Evolutionary conservation across 331 rosid species (phyloP), one percentile per base, ranked within the genome.

Genomic region (Quercus tomentella): DNA sequence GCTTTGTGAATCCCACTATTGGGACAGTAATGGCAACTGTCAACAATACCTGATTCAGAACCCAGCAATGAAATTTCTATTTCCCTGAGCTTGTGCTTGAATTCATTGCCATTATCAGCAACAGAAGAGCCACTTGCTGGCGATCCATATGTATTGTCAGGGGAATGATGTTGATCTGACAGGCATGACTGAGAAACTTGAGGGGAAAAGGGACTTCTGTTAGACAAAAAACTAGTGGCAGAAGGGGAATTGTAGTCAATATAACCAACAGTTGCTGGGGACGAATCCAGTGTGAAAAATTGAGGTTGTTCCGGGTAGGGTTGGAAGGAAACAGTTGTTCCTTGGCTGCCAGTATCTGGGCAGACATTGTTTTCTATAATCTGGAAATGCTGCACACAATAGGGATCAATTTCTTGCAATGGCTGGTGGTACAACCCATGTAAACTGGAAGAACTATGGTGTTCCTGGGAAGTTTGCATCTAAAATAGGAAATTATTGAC

Each of bases 111-210:
- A 57, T 87, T 90, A 65, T 87, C 89, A 45, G 84, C 84, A 22
- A 86, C 86, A 1, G 97, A 93, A 89, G 87, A 83, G 3, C 87
- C 92, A 74, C 99, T 93, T 7, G 73, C 30, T 17, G 98, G 93
- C 0, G 98, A 96, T 82, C 91, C 97, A n/a, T 84, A 85, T 37
- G 66, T 85, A 88, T 86, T 87, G 43, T 90, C 89, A 4, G 90
- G 77, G 75, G 89, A 90, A 52, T 86, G 94, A 74, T 86, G 97
- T 57, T 82, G 98, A 79, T 90, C 97, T 26, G 98, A 94, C 25
- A 84, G 77, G 79, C 76, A 83, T 7, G 97, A 84, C 3, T 86
- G 97, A 75, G 97, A 93, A 72, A 77, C 87, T 83, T 90, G 99
- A 1, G 92, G 90, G 18, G 94, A 91, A 79, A 86, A 89, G 65